Percentiles rank a stretch among this genome's conserved stretches.
Evolutionary conservation across 805 yeast species (phyloP).

Genomic region (Yarrowia hollandica): DNA sequence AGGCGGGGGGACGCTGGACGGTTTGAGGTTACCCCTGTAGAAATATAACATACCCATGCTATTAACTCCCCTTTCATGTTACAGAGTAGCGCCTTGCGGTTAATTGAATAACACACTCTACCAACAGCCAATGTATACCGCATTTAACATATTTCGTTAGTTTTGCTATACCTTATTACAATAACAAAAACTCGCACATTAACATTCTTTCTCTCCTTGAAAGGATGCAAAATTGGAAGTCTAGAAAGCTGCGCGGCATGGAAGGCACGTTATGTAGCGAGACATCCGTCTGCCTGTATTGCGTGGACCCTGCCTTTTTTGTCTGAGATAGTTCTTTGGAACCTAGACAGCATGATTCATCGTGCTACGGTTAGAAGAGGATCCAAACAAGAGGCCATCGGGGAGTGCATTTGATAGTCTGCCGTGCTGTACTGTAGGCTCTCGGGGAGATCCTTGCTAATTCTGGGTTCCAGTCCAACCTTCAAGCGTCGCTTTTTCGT

Average conservation of each 20-base stretch:
- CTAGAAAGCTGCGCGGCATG: slow-evolving; percentile 1
- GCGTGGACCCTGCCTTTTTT: background rate
- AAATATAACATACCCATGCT: too few relatives aligned
- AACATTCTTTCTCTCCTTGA: slow-evolving; percentile 6
- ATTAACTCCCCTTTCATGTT: too few relatives aligned
- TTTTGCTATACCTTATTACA: too few relatives aligned
- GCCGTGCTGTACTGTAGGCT: background rate
- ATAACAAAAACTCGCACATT: too few relatives aligned
- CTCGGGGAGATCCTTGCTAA: background rate
- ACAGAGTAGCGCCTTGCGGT: too few relatives aligned
- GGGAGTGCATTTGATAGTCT: background rate
- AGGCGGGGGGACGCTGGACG: too few relatives aligned
- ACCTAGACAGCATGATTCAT: too few relatives aligned
- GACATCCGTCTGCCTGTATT: background rate
- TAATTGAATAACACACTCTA: too few relatives aligned
- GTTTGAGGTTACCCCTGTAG: too few relatives aligned
- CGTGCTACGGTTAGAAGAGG: background rate
- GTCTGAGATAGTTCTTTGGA: background rate
- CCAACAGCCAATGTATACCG: too few relatives aligned
- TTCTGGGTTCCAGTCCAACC: background rate
- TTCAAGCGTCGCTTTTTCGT: background rate
- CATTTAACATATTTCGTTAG: too few relatives aligned
- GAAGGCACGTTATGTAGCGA: background rate
- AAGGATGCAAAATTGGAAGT: background rate
- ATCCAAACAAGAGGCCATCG: slow-evolving; percentile 3